A percentile compares a stretch with the other conserved stretches of the same genome.
Evolutionary conservation across 768 basidiomycete species (phyloP).

Genomic region (Heimioporus sp.): DNA sequence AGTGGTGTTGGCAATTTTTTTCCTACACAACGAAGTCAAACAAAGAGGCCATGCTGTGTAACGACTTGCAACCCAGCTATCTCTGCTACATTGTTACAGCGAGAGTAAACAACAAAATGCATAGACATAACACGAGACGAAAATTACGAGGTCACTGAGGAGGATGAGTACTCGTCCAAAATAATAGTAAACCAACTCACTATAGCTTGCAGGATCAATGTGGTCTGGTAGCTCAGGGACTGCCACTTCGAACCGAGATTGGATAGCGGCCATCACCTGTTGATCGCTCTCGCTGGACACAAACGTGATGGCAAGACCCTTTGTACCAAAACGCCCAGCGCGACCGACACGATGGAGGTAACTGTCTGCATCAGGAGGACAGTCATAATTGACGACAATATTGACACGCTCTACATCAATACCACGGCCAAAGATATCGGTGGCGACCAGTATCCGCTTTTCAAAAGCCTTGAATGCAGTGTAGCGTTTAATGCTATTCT

Average conservation of each 20-base stretch:
- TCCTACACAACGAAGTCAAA: not conserved
- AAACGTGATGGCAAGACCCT: conserved; percentile 97
- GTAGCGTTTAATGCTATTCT: conserved; percentile 82
- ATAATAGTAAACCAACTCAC: conserved; percentile 46
- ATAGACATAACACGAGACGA: conserved; percentile 7
- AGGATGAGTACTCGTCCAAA: not conserved
- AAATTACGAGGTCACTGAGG: conserved; percentile 45
- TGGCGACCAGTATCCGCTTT: conserved; percentile 98
- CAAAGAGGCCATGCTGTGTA: conserved; percentile 3
- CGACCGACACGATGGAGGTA: conserved; percentile 99
- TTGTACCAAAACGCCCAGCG: conserved; percentile 98
- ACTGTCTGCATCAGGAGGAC: conserved; percentile 94
- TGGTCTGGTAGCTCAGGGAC: conserved; percentile 93
- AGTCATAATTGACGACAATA: conserved; percentile 99
- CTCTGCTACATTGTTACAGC: conserved; percentile 26
- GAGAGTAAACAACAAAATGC: conserved; percentile 4
- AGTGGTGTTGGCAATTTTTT: no score
- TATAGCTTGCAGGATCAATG: conserved; percentile 94
- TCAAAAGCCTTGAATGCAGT: conserved; percentile 99
- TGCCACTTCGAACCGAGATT: conserved; percentile 95
- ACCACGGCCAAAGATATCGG: conserved; percentile 98
- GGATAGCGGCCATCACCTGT: conserved; percentile 92
- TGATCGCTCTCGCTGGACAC: conserved; percentile 90
- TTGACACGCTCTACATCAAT: conserved; percentile 99
- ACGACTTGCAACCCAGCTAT: conserved; percentile 1